Evolutionary conservation across 2,329 filamentous ascomycete species (phyloP).

Genomic region (Fusarium brevicatenulatum): DNA sequence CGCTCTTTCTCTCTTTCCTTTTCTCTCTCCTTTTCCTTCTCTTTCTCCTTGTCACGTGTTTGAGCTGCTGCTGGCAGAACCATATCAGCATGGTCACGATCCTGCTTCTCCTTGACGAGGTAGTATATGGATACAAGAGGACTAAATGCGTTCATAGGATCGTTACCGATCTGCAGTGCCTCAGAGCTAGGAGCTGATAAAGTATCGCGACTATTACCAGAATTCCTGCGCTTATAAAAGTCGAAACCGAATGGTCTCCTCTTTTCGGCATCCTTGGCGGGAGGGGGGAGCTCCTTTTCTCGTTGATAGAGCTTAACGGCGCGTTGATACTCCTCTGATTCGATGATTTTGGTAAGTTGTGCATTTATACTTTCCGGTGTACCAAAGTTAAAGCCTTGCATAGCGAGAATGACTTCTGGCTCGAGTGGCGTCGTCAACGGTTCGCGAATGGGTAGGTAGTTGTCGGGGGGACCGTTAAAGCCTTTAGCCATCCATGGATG

Average conservation of each 20-base stretch:
- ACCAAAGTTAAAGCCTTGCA: conserved; percentile 99
- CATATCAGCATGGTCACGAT: conserved; percentile 70
- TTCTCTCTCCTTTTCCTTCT: conserved; percentile 44
- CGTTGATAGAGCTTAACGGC: conserved; percentile 77
- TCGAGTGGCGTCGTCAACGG: conserved; percentile 88
- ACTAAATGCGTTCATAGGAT: conserved; percentile 93
- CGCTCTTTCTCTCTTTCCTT: conserved; percentile 43
- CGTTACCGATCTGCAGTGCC: conserved; percentile 81
- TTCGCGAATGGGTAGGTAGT: conserved; percentile 84
- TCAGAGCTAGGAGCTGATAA: conserved; percentile 86
- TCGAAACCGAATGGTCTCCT: conserved; percentile 89
- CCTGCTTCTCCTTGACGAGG: conserved; percentile 92
- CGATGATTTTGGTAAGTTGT: conserved; percentile 85
- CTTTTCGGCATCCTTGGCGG: conserved; percentile 77
- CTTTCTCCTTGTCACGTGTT: conserved; percentile 48
- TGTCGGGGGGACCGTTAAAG: conserved; percentile 86
- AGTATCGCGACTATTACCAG: conserved; percentile 87
- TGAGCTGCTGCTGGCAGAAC: conserved; percentile 59
- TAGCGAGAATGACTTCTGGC: conserved; percentile 83
- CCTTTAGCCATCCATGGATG: conserved; percentile 98
- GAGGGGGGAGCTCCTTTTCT: conserved; percentile 70
- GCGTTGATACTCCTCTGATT: conserved; percentile 92
- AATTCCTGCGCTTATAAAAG: conserved; percentile 96
- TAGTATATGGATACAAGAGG: conserved; percentile 95
- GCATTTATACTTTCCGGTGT: conserved; percentile 82